These are phyloP conservation scores for Mycosarcoma mackinlayi DNA, from an alignment of 1,284 basidiomycete genomes.

Conservation along the genomic window DNA sequence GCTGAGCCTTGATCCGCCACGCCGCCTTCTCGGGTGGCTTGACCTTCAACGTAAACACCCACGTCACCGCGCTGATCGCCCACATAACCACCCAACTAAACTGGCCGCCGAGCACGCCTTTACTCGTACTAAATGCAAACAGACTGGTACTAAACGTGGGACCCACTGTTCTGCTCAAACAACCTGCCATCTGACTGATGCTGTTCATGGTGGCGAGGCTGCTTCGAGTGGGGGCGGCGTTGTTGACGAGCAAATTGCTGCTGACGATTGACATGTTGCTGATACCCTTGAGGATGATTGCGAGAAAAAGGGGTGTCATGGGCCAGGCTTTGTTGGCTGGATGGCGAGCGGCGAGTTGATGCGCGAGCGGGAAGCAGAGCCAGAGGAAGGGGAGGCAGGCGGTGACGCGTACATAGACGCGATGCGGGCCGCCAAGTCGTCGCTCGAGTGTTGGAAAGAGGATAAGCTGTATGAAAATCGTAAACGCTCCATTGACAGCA, in stretches of 20 bases:
- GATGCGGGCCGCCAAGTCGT: slow-evolving; percentile 35
- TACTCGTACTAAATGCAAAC: slow-evolving; percentile 47
- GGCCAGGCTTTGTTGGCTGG: slow-evolving; percentile 11
- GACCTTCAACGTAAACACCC: slow-evolving; percentile 26
- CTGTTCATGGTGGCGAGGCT: slow-evolving; percentile 53
- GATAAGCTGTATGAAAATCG: slow-evolving; percentile 51
- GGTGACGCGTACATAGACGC: slow-evolving; percentile 36
- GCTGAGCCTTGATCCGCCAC: slow-evolving; percentile 20
- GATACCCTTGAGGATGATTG: slow-evolving; percentile 34
- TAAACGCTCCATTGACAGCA: slow-evolving; percentile 45
- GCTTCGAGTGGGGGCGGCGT: slow-evolving; percentile 33
- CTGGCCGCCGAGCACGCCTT: slow-evolving; percentile 31
- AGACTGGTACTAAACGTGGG: slow-evolving; percentile 46
- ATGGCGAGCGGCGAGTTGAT: slow-evolving; percentile 18
- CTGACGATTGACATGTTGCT: slow-evolving; percentile 55
- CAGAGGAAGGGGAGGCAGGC: slow-evolving; percentile 40
- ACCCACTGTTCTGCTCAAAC: slow-evolving; percentile 41
- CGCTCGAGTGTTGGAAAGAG: slow-evolving; percentile 50
- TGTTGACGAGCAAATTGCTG: slow-evolving; percentile 51
- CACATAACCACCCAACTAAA: slow-evolving; percentile 46
- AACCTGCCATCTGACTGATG: slow-evolving; percentile 45
- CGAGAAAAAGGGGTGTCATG: slow-evolving; percentile 8
- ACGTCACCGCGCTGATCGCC: slow-evolving; percentile 14
- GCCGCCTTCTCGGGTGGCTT: slow-evolving; percentile 21
- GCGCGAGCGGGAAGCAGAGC: slow-evolving; percentile 51